phyloP scores from a whole-genome alignment of 106 monocot genomes.

The Dioscorea alata region DNA sequence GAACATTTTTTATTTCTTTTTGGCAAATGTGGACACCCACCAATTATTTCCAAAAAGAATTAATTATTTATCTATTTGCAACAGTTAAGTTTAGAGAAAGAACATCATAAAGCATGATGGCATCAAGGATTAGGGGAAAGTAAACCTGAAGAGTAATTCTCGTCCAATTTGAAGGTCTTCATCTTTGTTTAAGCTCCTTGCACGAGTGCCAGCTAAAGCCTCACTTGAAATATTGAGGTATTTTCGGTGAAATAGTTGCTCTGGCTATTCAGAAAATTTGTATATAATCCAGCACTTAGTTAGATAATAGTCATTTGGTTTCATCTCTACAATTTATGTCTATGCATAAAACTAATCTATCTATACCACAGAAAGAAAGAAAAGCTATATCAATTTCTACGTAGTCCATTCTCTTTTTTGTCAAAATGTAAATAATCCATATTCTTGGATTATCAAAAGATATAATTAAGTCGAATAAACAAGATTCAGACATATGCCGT shows the following conservation, averaged over 20 bases:
- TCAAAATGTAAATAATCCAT: too few relatives aligned
- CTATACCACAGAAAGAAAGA: too few relatives aligned
- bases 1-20: too few relatives aligned
- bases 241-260: conserved; percentile 92
- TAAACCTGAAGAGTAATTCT: conserved; percentile 72
- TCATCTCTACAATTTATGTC: neutral
- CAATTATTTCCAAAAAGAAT: too few relatives aligned
- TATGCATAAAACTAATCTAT: neutral
- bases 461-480: too few relatives aligned
- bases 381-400: too few relatives aligned
- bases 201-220: conserved; percentile 89
- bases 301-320: conserved; percentile 7
- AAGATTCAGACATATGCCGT: too few relatives aligned
- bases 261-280: conserved; percentile 77
- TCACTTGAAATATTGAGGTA: conserved; percentile 66
- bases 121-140: too few relatives aligned
- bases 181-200: conserved; percentile 48
- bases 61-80: too few relatives aligned
- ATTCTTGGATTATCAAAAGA: too few relatives aligned
- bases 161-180: conserved; percentile 78
- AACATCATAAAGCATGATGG: neutral
- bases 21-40: too few relatives aligned
- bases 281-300: conserved; percentile 12
- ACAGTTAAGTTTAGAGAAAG: conserved; percentile 4
- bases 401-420: too few relatives aligned